A percentile compares a stretch with the other conserved stretches of the same genome.
These are phyloP conservation scores for Coniferiporia weirii DNA, from an alignment of 1,284 basidiomycete genomes.

Conservation along the genomic window DNA sequence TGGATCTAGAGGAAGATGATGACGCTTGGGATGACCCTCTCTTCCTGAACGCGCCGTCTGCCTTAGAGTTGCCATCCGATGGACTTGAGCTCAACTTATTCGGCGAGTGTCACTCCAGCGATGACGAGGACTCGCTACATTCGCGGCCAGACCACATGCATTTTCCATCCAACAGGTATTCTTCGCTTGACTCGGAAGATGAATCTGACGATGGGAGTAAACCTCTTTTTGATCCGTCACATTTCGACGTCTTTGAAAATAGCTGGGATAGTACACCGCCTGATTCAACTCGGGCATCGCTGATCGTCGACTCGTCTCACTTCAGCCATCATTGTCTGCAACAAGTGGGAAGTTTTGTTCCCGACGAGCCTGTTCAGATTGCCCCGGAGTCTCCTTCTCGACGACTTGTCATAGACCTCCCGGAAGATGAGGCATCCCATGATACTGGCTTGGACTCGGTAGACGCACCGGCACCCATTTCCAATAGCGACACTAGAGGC, in stretches of 20 bases:
- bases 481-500: background rate
- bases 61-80: background rate
- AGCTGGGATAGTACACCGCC: slow-evolving; percentile 12
- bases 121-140: background rate
- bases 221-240: slow-evolving; percentile 11
- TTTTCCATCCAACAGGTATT: slow-evolving; percentile 2
- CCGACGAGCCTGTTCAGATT: background rate
- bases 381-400: slow-evolving; percentile 4
- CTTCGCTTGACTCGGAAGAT: slow-evolving; percentile 9
- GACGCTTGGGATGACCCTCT: slow-evolving; percentile 17
- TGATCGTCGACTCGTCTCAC: background rate
- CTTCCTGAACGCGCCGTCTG: slow-evolving; percentile 12
- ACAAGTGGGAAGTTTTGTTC: background rate
- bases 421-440: background rate
- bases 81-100: slow-evolving; percentile 9
- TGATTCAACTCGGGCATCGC: slow-evolving; percentile 7
- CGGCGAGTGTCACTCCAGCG: background rate
- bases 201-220: background rate
- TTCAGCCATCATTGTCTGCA: background rate
- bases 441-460: background rate
- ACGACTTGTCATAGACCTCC: slow-evolving; percentile 10
- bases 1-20: slow-evolving; percentile 2
- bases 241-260: slow-evolving; percentile 17
- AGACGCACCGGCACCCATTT: background rate
- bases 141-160: background rate